Base-by-base conservation (phyloP, 2,329 filamentous ascomycete genomes). In the Botrytis cinerea region DNA sequence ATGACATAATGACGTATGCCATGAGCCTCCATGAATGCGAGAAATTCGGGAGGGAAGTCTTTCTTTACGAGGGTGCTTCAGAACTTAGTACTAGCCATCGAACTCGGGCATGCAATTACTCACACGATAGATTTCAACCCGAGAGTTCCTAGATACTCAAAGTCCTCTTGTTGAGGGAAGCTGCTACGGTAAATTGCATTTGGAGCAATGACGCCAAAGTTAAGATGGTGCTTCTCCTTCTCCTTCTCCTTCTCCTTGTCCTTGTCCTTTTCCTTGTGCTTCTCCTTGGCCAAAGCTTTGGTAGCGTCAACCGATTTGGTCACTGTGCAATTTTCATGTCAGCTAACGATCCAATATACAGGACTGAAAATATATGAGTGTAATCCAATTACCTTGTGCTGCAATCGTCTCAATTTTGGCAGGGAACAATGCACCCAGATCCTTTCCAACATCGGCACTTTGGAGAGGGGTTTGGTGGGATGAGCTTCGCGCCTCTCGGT, bases 41-140 rank as follows among this genome's bases (percentile, higher is more conserved):
- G 80, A 70, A 89, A 88, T 0, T 85, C 86, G 4, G 85, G 81
- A 14, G 85, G 83, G 25, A 88, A 85, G 5, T 91, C 89, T 76
- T 89, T 90, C 62, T 88, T 86, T 64, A 92, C 90, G 46, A 92
- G 83, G 1, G 90, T 91, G 40, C 88, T 91, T 70, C 25, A 32
- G 63, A 48, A 46, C 73, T 80, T 48, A 79, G 71, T 60, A 74
- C 64, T 46, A 61, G 70, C 25, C 60, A 54, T 12, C 9, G 12
- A 45, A 10, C 1, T 61, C 18, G 61, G 43, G 38, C 28, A 66
- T 28, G 43, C 28, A 62, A 61, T 8, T 32, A 84, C 89, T 82
- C 85, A 93, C 89, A 97, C 86, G 73, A 97, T 91, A 25, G 92
- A 95, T 84, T 93, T 94, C 75, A 98, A 84, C 18, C 88, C 85